Evolutionary conservation across 345 rosid species (phyloP), one percentile per base, ranked within the genome.

Genomic region (Nasturtium officinale): DNA sequence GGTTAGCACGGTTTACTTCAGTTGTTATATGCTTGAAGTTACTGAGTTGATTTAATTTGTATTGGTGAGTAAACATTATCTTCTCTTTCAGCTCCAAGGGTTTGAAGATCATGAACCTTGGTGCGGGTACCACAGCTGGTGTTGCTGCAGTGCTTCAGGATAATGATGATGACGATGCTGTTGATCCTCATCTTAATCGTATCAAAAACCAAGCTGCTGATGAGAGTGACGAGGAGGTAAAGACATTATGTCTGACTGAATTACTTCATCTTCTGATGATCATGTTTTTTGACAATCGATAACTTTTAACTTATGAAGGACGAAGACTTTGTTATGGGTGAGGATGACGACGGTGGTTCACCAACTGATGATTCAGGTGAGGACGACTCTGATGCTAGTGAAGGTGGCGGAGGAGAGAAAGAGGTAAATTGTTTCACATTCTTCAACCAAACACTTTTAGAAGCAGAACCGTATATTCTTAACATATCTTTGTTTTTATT

Each of bases 301-400:
- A 7, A 7, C 30, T 55, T 67, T n/a, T 23, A 12, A 73, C 73
- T 35, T 68, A 25, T 78, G 66, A 85, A 95, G 99, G 99, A 91
- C 78, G 90, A 86, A 81, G 99, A 95, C 80, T 95, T 91, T 77
- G 99, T 95, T 64, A 43, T 25, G 58, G 92, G 81, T 71, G 86
- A 85, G 0, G 76, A 71, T 78, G 99, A 95, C 37, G 99, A 95
- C 55, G 91, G 73, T 74, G 99, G 99, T 52, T 92, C 98, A 50
- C 94, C 98, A 43, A 89, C 96, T 55, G 99, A 91, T 90, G 98
- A 95, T 79, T 95, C 99, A 65, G 99, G 96, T 73, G 96, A 55
- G 43, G 91, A 89, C 59, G 84, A 82, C 75, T 76, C 79, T 63
- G 97, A 79, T 83, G 97, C 71, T 54, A 91, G 92, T 74, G 84